These are phyloP conservation scores for Tylopilus subfusipes DNA, from an alignment of 768 basidiomycete genomes.

Conservation along the genomic window DNA sequence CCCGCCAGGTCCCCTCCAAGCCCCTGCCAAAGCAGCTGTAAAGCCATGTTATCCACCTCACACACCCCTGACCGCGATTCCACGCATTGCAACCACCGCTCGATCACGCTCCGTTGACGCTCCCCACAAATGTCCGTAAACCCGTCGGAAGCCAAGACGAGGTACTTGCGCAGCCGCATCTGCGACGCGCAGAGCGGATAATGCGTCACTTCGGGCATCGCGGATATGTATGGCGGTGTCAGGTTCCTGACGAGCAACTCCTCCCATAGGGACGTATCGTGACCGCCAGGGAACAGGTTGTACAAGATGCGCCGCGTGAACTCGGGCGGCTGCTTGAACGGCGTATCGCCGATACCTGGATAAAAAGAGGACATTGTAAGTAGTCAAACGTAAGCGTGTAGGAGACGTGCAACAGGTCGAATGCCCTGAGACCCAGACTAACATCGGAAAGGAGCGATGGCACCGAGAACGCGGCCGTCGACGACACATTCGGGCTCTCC, in stretches of 20 bases:
- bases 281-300: conserved; percentile 60
- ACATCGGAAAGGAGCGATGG: conserved; percentile 77
- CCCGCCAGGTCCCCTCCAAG: conserved; percentile 53
- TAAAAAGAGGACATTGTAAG: background rate
- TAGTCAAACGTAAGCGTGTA: conserved; percentile 9
- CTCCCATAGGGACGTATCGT: conserved; percentile 62
- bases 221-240: conserved; percentile 65
- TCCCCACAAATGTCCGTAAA: conserved; percentile 59
- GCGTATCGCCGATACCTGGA: conserved; percentile 66
- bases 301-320: conserved; percentile 66
- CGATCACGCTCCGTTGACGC: conserved; percentile 44
- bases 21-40: conserved; percentile 52
- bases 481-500: conserved; percentile 65
- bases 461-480: conserved; percentile 68
- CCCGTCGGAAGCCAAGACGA: conserved; percentile 65
- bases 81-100: conserved; percentile 50
- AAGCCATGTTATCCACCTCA: conserved; percentile 46
- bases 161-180: conserved; percentile 41
- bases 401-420: conserved; percentile 4
- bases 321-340: conserved; percentile 69
- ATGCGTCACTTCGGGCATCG: conserved; percentile 61
- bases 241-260: conserved; percentile 59
- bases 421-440: conserved; percentile 29
- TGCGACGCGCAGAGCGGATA: conserved; percentile 39
- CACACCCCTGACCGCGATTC: conserved; percentile 23